Evolutionary conservation across 495 filamentous ascomycete species (phyloP).

Genomic region (Podospora bellae-mahoneyi): DNA sequence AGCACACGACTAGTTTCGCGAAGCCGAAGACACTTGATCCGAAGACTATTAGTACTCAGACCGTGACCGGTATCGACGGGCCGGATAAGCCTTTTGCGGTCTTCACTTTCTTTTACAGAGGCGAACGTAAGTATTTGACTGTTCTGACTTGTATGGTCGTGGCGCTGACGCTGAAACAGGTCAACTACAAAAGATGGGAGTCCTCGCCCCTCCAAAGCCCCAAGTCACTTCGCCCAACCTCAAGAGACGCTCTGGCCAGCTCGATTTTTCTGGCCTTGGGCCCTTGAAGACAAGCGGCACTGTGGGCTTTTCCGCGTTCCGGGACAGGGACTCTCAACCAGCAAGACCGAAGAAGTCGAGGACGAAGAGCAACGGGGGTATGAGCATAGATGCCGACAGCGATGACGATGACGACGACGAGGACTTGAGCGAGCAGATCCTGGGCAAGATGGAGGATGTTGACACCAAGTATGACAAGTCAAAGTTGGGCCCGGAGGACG

Average conservation of each 20-base stretch:
- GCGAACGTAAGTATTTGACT: slow-evolving; percentile 66
- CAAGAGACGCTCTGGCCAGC: slow-evolving; percentile 73
- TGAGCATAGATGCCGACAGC: slow-evolving; percentile 51
- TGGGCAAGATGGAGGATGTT: slow-evolving; percentile 67
- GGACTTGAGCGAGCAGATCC: slow-evolving; percentile 58
- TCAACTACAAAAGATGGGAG: slow-evolving; percentile 92
- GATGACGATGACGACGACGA: slow-evolving; percentile 77
- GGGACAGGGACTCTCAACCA: slow-evolving; percentile 59
- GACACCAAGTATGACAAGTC: slow-evolving; percentile 67
- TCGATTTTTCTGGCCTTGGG: slow-evolving; percentile 79
- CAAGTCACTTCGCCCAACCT: slow-evolving; percentile 53
- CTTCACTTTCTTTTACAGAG: slow-evolving; percentile 97
- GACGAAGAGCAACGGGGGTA: slow-evolving; percentile 53
- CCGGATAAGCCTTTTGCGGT: slow-evolving; percentile 93
- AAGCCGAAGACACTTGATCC: slow-evolving; percentile 96
- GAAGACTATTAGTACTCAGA: slow-evolving; percentile 96
- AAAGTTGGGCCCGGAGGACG: slow-evolving; percentile 67
- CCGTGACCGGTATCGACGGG: slow-evolving; percentile 95
- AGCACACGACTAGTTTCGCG: slow-evolving; percentile 98
- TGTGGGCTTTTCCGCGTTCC: slow-evolving; percentile 86
- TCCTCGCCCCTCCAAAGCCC: slow-evolving; percentile 61
- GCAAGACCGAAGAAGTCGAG: slow-evolving; percentile 52
- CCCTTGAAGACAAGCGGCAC: slow-evolving; percentile 78
- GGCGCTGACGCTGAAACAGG: slow-evolving; percentile 47
- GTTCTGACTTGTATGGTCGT: slow-evolving; percentile 1